Conservation (phyloP, 2,329 filamentous ascomycete species). For the Rhynchosporium graminicola region DNA sequence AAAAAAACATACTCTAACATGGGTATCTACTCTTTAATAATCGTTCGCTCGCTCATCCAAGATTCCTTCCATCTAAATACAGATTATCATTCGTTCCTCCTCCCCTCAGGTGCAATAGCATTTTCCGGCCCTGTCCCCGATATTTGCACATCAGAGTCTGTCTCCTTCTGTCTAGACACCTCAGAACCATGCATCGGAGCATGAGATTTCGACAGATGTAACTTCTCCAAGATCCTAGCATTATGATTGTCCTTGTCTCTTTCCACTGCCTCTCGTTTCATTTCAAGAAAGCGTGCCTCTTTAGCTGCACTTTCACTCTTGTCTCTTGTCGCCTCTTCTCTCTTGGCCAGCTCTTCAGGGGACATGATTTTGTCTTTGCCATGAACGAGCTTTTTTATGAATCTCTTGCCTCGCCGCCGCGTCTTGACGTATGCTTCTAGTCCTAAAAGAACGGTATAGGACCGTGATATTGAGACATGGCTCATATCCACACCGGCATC, state of each 20-base stretch:
- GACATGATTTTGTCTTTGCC: conserved; percentile 60
- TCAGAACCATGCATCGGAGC: background rate
- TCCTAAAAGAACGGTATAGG: conserved; percentile 79
- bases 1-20: conserved; percentile 7
- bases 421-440: conserved; percentile 78
- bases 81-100: conserved; percentile 20
- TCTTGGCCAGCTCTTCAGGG: conserved; percentile 58
- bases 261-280: conserved; percentile 32
- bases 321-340: conserved; percentile 61
- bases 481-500: conserved; percentile 77
- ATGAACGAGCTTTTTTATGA: conserved; percentile 52
- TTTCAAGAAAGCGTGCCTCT: conserved; percentile 47
- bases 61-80: conserved; percentile 1
- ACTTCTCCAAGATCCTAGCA: conserved; percentile 45
- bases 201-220: conserved; percentile 31
- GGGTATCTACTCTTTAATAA: conserved; percentile 27
- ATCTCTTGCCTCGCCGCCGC: conserved; percentile 59
- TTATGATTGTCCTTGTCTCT: conserved; percentile 29
- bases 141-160: conserved; percentile 27
- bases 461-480: conserved; percentile 75
- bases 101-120: conserved; percentile 33
- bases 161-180: conserved; percentile 14
- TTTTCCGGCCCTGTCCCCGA: conserved; percentile 33
- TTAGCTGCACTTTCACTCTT: conserved; percentile 59
- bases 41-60: conserved; percentile 8